A percentile compares a stretch with the other conserved stretches of the same genome.
These are phyloP conservation scores for Chrysoporthe deuterocubensis DNA, from an alignment of 2,329 filamentous ascomycete genomes.

Conservation along the genomic window DNA sequence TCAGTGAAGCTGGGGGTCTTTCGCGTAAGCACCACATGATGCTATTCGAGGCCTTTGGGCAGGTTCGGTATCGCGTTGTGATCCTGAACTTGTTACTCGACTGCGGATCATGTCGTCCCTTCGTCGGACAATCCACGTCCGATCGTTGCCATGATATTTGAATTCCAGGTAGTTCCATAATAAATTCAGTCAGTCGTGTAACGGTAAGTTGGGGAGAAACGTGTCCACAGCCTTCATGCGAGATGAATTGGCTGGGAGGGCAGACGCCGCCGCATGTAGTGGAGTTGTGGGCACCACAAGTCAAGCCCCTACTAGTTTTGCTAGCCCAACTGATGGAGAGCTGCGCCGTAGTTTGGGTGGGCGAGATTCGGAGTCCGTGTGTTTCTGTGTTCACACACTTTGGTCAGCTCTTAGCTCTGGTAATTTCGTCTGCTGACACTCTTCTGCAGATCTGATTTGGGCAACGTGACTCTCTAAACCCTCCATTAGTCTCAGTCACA, in stretches of 20 bases:
- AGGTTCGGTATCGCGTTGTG: background rate
- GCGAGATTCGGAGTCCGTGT: background rate
- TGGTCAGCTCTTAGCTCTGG: background rate
- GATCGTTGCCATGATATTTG: background rate
- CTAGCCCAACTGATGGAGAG: background rate
- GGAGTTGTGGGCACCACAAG: background rate
- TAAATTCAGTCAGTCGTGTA: background rate
- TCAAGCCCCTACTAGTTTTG: background rate
- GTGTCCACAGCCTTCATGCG: background rate
- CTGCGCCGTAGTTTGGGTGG: background rate
- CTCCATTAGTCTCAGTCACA: background rate
- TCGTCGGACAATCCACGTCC: background rate
- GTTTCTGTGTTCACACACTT: background rate
- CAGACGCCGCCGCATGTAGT: background rate
- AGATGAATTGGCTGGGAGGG: background rate
- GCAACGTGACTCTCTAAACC: background rate
- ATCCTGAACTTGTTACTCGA: slow-evolving; percentile 1
- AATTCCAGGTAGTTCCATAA: background rate
- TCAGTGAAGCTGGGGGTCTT: slow-evolving; percentile 9
- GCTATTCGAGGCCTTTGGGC: background rate
- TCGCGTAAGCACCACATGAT: slow-evolving; percentile 10
- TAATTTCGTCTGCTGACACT: background rate
- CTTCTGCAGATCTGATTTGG: background rate
- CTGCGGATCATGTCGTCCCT: slow-evolving; percentile 10
- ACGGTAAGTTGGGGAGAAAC: background rate